A percentile compares a stretch with the other conserved stretches of the same genome.
Evolutionary conservation across 768 basidiomycete genomes (phyloP).

Genomic region (Saitozyma podzolica): DNA sequence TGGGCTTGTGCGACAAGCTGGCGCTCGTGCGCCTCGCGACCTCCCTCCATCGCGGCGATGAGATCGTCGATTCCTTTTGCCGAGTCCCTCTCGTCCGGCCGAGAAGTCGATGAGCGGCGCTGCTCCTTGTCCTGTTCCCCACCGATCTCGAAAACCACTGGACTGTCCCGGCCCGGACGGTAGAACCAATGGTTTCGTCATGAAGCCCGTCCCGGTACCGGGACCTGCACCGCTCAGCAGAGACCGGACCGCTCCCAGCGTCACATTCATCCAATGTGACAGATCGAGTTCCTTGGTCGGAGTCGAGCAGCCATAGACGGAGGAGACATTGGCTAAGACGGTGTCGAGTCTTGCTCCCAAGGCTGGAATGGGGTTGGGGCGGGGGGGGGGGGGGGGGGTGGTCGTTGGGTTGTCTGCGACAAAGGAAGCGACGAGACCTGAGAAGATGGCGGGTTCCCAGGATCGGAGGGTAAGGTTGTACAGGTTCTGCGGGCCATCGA

Average conservation of each 20-base stretch:
- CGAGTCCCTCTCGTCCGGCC: conserved; percentile 1
- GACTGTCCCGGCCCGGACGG: conserved; percentile 1
- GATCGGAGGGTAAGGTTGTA: conserved; percentile 44
- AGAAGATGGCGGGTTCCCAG: conserved; percentile 43
- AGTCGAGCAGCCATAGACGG: conserved; percentile 25
- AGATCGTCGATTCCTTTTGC: conserved; percentile 33
- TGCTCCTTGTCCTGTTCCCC: not conserved
- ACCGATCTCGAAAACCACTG: conserved; percentile 1
- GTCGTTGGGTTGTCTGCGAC: not conserved
- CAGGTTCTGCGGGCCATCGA: conserved; percentile 32
- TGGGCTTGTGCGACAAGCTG: conserved; percentile 5
- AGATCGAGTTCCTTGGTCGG: conserved; percentile 35
- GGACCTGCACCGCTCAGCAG: no score
- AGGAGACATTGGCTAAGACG: not conserved
- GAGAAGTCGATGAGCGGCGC: conserved; percentile 7
- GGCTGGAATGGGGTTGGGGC: conserved; percentile 4
- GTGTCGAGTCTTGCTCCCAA: not conserved
- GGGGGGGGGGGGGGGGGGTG: not conserved
- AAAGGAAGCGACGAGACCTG: conserved; percentile 35
- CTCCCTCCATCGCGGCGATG: conserved; percentile 37
- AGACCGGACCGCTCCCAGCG: conserved; percentile 27
- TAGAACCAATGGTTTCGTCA: no score
- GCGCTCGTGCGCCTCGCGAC: conserved; percentile 22
- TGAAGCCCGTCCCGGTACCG: no score
- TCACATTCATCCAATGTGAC: conserved; percentile 38